phyloP scores from a whole-genome alignment of 352 stramenopile species.

The Phytophthora cactorum region DNA sequence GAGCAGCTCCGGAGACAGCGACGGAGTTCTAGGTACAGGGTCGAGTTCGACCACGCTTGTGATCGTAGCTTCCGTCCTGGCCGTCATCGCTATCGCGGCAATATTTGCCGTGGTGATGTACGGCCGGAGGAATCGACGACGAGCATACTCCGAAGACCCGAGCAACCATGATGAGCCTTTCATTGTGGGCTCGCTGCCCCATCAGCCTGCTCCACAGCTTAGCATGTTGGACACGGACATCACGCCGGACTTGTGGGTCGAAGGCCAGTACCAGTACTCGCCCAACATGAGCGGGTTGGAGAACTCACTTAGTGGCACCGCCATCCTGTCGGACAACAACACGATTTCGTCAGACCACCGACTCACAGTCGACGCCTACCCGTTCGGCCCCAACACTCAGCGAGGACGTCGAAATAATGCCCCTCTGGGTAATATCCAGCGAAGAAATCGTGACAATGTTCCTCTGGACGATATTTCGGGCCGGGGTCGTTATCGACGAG shows the following conservation, averaged over 20 bases:
- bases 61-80: conserved; percentile 34
- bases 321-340: conserved; percentile 50
- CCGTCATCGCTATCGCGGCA: conserved; percentile 34
- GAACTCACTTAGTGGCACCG: conserved; percentile 39
- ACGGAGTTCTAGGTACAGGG: conserved; percentile 17
- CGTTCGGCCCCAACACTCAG: conserved; percentile 24
- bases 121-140: conserved; percentile 31
- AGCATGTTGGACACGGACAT: conserved; percentile 43
- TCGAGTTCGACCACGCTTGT: conserved; percentile 31
- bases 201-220: conserved; percentile 29
- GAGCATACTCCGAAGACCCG: conserved; percentile 24
- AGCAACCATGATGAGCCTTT: conserved; percentile 31
- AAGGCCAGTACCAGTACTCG: conserved; percentile 42
- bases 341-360: conserved; percentile 33
- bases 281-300: conserved; percentile 37
- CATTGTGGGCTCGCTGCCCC: conserved; percentile 32
- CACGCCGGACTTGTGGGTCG: conserved; percentile 38
- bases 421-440: conserved; percentile 8
- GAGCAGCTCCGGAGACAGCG: conserved; percentile 14
- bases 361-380: conserved; percentile 39
- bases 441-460: conserved; percentile 9
- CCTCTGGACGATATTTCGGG: conserved; percentile 37
- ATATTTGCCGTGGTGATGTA: conserved; percentile 37
- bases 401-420: conserved; percentile 13
- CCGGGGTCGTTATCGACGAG: conserved; percentile 23